These are phyloP conservation scores for Funneliformis geosporum DNA, from an alignment of 192 early-diverging fungal genomes.

Conservation along the genomic window DNA sequence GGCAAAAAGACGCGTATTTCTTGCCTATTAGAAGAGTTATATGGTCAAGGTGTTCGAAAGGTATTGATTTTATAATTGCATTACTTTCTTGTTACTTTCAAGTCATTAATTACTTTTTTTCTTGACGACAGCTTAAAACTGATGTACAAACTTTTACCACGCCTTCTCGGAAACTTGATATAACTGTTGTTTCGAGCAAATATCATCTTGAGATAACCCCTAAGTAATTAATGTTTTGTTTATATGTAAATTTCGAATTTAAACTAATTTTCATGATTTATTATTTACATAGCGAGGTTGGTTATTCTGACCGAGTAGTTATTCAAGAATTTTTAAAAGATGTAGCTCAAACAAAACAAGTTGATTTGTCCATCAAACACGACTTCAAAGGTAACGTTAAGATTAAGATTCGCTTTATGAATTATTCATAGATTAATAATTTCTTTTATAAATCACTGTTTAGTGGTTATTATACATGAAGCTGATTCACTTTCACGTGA, in stretches of 20 bases:
- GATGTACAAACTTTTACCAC: conserved; percentile 85
- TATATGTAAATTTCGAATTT: neutral
- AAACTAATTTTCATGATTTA: neutral
- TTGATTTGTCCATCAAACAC: conserved; percentile 75
- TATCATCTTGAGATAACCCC: conserved; percentile 98
- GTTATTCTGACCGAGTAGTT: conserved; percentile 87
- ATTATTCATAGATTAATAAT: neutral
- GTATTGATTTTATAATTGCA: conserved; percentile 38
- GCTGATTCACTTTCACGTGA: conserved; percentile 86
- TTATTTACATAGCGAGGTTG: conserved; percentile 76
- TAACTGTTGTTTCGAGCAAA: conserved; percentile 89
- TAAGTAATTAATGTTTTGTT: conserved; percentile 52
- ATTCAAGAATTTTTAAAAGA: conserved; percentile 97
- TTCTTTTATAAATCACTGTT: neutral
- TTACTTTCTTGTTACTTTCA: neutral
- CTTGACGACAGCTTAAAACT: conserved; percentile 75
- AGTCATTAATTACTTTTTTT: neutral
- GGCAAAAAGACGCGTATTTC: conserved; percentile 96
- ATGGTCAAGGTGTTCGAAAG: conserved; percentile 89
- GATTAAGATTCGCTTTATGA: neutral
- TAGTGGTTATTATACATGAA: conserved; percentile 92
- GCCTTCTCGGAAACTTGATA: conserved; percentile 83
- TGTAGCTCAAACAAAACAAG: conserved; percentile 93
- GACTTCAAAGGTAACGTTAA: conserved; percentile 76
- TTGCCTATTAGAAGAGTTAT: conserved; percentile 84